A percentile compares a stretch with the other conserved stretches of the same genome.
Evolutionary conservation across 306 rosid genomes (phyloP).

Genomic region (Trichosanthes cucumerina): DNA sequence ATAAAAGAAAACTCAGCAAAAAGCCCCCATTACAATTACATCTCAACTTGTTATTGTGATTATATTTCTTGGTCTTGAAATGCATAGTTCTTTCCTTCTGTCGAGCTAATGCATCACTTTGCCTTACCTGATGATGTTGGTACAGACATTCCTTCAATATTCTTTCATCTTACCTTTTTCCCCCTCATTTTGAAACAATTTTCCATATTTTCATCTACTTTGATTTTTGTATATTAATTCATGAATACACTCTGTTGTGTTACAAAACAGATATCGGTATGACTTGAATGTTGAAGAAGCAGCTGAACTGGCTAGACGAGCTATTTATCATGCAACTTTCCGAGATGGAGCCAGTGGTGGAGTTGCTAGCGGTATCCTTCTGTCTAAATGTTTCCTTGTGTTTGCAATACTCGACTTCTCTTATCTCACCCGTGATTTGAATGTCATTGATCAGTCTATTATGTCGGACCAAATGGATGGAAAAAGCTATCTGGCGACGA

Average conservation of each 20-base stretch:
- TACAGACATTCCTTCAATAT: neutral
- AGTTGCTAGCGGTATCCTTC: constrained; percentile 68
- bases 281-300: constrained; percentile 81
- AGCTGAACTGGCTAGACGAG: constrained; percentile 72
- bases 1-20: neutral
- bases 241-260: neutral
- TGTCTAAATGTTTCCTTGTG: neutral
- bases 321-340: constrained; percentile 93
- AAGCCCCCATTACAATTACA: neutral
- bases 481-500: constrained; percentile 82
- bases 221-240: neutral
- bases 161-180: neutral
- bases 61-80: neutral
- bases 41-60: neutral
- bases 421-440: neutral
- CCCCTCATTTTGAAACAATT: neutral
- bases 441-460: constrained; percentile 37
- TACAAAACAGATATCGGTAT: constrained; percentile 42
- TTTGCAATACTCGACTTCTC: too few species aligned
- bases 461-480: constrained; percentile 83
- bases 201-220: neutral
- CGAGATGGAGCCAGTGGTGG: constrained; percentile 99
- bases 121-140: neutral
- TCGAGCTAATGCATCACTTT: neutral
- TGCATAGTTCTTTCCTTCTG: neutral